phyloP scores from a whole-genome alignment of 306 rosid species.

The Rosa persica region DNA sequence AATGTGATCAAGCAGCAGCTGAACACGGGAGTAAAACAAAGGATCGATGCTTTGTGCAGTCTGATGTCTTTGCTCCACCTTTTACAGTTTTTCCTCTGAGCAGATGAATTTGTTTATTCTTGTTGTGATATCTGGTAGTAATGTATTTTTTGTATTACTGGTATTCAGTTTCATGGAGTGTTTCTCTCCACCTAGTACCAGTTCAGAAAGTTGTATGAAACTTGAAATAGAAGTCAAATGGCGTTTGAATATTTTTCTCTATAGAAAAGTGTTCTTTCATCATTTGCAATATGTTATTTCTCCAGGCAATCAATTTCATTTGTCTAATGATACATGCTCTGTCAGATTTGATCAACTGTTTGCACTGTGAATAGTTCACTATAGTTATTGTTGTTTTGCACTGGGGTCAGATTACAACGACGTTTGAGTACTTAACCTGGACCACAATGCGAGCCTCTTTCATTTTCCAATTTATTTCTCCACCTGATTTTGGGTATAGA shows the following conservation, averaged over 20 bases:
- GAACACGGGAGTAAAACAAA: constrained; percentile 6
- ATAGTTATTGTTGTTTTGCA: background rate
- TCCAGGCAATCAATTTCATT: background rate
- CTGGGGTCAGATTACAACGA: background rate
- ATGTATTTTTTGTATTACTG: constrained; percentile 17
- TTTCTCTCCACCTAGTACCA: constrained; percentile 14
- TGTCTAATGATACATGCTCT: background rate
- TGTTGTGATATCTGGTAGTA: constrained; percentile 30
- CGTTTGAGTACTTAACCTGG: background rate
- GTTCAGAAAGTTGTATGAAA: constrained; percentile 16
- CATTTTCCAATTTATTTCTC: background rate
- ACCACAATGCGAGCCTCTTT: background rate
- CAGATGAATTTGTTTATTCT: constrained; percentile 54
- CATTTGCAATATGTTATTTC: constrained; percentile 1
- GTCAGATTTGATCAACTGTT: background rate
- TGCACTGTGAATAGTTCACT: background rate
- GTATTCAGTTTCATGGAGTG: constrained; percentile 27
- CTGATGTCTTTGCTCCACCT: constrained; percentile 1
- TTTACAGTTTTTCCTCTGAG: background rate
- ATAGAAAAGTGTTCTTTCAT: constrained; percentile 6
- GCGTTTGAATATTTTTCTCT: constrained; percentile 10
- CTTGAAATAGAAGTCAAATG: constrained; percentile 6
- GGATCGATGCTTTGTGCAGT: constrained; percentile 2
- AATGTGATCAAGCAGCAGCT: background rate
- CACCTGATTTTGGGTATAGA: background rate